phyloP scores from a whole-genome alignment of 768 basidiomycete species.

The Amanita rubescens region DNA sequence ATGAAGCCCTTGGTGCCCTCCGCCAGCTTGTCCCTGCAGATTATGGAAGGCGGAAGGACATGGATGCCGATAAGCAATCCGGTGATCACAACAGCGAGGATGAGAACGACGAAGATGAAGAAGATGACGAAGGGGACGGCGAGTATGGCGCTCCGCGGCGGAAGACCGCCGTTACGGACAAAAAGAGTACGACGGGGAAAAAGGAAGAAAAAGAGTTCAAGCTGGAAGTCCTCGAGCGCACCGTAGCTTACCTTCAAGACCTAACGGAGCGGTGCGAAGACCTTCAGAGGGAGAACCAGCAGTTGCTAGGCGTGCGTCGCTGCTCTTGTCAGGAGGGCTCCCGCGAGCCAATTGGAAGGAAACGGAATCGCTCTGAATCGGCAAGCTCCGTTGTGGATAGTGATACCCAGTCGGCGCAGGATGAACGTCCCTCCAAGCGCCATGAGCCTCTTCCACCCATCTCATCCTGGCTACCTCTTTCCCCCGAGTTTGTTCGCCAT shows the following conservation, averaged over 20 bases:
- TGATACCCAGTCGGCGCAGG: not conserved
- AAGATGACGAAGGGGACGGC: slow-evolving; percentile 27
- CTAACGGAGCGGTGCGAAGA: slow-evolving; percentile 47
- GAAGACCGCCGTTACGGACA: slow-evolving; percentile 18
- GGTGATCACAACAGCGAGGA: slow-evolving; percentile 15
- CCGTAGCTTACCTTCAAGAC: slow-evolving; percentile 72
- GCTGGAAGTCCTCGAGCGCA: slow-evolving; percentile 80
- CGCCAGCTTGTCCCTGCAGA: slow-evolving; percentile 68
- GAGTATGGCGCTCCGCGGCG: slow-evolving; percentile 21
- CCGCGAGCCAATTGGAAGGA: slow-evolving; percentile 13
- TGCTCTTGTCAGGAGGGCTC: slow-evolving; percentile 19
- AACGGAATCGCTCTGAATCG: not conserved
- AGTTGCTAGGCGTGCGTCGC: slow-evolving; percentile 8
- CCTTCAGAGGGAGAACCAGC: slow-evolving; percentile 21
- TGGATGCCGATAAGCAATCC: not conserved
- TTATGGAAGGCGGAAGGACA: slow-evolving; percentile 25
- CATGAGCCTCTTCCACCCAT: slow-evolving; percentile 53
- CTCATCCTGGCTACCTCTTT: slow-evolving; percentile 53
- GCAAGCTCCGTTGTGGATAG: slow-evolving; percentile 2
- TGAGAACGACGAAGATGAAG: slow-evolving; percentile 32
- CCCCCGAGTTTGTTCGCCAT: slow-evolving; percentile 24
- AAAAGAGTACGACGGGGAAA: slow-evolving; percentile 31
- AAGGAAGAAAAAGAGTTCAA: slow-evolving; percentile 83
- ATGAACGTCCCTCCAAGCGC: slow-evolving; percentile 11
- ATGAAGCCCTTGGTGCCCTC: slow-evolving; percentile 76